phyloP scores from a whole-genome alignment of 352 stramenopile genomes.

The Pythium coloratum region DNA sequence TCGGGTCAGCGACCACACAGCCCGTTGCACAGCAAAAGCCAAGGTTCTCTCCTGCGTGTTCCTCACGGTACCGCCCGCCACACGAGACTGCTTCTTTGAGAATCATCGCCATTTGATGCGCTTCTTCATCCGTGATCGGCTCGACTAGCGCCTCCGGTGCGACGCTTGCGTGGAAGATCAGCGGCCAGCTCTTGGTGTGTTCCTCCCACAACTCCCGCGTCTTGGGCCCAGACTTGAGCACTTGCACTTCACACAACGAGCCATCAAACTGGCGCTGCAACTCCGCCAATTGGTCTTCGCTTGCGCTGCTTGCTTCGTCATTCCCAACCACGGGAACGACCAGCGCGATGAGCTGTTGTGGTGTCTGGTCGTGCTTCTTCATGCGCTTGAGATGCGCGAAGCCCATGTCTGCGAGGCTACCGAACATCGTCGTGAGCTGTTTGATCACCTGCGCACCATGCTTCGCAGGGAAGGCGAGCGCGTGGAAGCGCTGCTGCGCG shows the following conservation, averaged over 20 bases:
- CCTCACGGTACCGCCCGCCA: constrained; percentile 24
- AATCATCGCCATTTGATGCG: constrained; percentile 33
- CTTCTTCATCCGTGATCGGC: constrained; percentile 44
- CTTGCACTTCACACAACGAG: constrained; percentile 41
- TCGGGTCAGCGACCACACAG: constrained; percentile 59
- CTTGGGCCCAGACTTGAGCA: constrained; percentile 53
- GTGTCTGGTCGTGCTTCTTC: constrained; percentile 55
- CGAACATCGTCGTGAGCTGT: constrained; percentile 48
- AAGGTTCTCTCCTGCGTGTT: neutral
- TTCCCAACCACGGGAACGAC: constrained; percentile 33
- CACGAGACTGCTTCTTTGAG: constrained; percentile 27
- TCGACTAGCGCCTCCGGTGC: constrained; percentile 39
- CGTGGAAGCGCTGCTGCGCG: constrained; percentile 66
- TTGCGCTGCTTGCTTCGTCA: constrained; percentile 8
- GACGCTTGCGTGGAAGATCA: constrained; percentile 81
- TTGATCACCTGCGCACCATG: constrained; percentile 72
- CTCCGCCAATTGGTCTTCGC: constrained; percentile 24
- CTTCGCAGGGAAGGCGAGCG: constrained; percentile 61
- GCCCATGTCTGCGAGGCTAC: constrained; percentile 56
- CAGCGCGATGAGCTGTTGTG: constrained; percentile 54
- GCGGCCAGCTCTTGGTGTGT: constrained; percentile 64
- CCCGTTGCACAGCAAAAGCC: constrained; percentile 48
- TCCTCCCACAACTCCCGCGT: constrained; percentile 61
- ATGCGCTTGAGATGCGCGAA: constrained; percentile 84
- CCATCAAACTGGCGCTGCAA: constrained; percentile 43